Conservation (phyloP, 805 yeast species). For the Schizosaccharomyces japonicus region DNA sequence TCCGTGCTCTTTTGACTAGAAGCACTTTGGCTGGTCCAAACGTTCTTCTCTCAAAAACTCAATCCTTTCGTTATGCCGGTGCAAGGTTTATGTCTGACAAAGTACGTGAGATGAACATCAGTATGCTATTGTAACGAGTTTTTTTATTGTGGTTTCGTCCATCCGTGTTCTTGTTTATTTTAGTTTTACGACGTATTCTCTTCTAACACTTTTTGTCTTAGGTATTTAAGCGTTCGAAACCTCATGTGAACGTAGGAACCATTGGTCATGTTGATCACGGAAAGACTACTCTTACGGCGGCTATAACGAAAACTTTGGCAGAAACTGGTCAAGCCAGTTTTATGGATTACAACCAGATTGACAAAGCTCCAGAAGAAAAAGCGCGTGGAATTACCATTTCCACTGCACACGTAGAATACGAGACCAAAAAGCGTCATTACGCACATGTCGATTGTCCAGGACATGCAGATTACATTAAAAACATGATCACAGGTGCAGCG, state of each 20-base stretch:
- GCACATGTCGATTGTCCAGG: conserved; percentile 98
- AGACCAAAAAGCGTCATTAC: conserved; percentile 82
- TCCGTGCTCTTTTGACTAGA: no score
- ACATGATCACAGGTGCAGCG: conserved; percentile 98
- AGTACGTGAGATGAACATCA: no score
- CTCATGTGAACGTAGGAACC: conserved; percentile 91
- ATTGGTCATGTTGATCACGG: conserved; percentile 99
- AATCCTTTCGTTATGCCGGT: no score
- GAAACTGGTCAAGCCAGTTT: conserved; percentile 76
- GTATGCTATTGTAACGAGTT: no score
- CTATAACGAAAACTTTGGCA: conserved; percentile 84
- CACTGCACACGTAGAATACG: conserved; percentile 93
- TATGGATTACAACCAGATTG: conserved; percentile 80
- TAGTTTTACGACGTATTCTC: no score
- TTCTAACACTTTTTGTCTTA: background rate
- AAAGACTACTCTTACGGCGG: conserved; percentile 93
- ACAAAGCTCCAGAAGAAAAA: conserved; percentile 96
- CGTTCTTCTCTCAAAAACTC: no score
- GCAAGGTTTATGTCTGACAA: no score
- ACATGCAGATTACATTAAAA: conserved; percentile 94
- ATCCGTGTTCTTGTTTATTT: no score
- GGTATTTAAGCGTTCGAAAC: conserved; percentile 71
- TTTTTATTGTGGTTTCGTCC: no score
- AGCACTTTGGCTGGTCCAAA: no score
- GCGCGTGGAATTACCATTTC: conserved; percentile 98